Evolutionary conservation across 2,329 filamentous ascomycete genomes (phyloP).

Genomic region (Grosmannia serpens): DNA sequence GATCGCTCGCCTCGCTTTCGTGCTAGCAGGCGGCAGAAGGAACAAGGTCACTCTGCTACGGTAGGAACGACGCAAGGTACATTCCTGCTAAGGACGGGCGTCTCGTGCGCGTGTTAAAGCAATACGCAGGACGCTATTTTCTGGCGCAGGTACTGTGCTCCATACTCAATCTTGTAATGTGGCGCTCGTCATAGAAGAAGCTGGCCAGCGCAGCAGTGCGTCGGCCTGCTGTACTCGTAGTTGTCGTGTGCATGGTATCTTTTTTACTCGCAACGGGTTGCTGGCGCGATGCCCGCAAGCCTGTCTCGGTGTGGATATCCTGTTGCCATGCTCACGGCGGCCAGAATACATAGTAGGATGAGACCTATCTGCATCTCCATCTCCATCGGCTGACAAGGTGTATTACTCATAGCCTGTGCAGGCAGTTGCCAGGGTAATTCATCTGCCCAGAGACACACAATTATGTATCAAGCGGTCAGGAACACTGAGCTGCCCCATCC

Average conservation of each 20-base stretch:
- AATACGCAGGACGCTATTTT: background rate
- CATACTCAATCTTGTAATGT: background rate
- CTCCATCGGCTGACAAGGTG: background rate
- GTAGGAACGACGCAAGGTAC: constrained; percentile 5
- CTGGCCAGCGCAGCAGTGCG: background rate
- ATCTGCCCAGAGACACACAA: background rate
- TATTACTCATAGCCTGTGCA: background rate
- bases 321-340: background rate
- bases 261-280: too few relatives aligned
- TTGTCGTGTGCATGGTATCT: too few relatives aligned
- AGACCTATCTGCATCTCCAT: background rate
- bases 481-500: background rate
- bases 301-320: too few relatives aligned
- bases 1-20: constrained; percentile 6
- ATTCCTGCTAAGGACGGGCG: background rate
- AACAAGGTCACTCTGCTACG: constrained; percentile 3
- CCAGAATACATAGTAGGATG: too few relatives aligned
- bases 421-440: background rate
- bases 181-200: background rate
- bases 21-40: constrained; percentile 2
- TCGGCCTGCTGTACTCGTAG: background rate
- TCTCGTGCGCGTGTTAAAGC: background rate
- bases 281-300: too few relatives aligned
- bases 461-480: background rate
- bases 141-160: background rate